These are phyloP conservation scores for Colletotrichum lupini DNA, from an alignment of 2,329 filamentous ascomycete genomes.

Conservation along the genomic window DNA sequence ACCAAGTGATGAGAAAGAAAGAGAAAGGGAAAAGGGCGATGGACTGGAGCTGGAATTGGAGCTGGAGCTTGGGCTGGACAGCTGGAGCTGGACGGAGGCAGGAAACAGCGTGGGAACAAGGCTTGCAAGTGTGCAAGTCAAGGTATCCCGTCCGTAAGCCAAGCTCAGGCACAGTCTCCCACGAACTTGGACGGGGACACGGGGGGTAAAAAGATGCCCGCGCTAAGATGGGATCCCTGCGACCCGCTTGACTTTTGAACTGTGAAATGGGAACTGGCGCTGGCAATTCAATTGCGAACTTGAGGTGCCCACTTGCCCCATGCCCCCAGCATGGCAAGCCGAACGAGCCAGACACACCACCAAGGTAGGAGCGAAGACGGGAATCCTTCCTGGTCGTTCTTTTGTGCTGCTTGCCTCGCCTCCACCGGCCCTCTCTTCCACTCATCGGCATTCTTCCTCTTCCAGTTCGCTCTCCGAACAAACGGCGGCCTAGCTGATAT, in stretches of 20 bases:
- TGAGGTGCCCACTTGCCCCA: not conserved
- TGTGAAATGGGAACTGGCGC: not conserved
- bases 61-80: constrained; percentile 12
- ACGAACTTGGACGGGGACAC: constrained; percentile 13
- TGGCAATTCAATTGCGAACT: not conserved
- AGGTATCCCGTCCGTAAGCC: not conserved
- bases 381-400: not conserved
- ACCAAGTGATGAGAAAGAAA: not conserved
- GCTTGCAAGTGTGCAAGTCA: not conserved
- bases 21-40: not conserved
- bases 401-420: not conserved
- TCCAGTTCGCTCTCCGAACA: constrained; percentile 22
- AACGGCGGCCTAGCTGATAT: not conserved
- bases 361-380: constrained; percentile 19
- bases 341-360: constrained; percentile 5
- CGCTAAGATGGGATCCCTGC: constrained; percentile 5
- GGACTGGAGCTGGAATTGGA: not conserved
- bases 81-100: constrained; percentile 9
- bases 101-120: not conserved
- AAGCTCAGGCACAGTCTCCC: constrained; percentile 21
- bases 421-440: constrained; percentile 7
- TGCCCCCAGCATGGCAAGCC: not conserved
- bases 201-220: constrained; percentile 7
- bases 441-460: constrained; percentile 15
- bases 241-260: constrained; percentile 13